A percentile compares a stretch with the other conserved stretches of the same genome.
phyloP scores from a whole-genome alignment of 2,329 filamentous ascomycete species.

The Botrytis tulipae region DNA sequence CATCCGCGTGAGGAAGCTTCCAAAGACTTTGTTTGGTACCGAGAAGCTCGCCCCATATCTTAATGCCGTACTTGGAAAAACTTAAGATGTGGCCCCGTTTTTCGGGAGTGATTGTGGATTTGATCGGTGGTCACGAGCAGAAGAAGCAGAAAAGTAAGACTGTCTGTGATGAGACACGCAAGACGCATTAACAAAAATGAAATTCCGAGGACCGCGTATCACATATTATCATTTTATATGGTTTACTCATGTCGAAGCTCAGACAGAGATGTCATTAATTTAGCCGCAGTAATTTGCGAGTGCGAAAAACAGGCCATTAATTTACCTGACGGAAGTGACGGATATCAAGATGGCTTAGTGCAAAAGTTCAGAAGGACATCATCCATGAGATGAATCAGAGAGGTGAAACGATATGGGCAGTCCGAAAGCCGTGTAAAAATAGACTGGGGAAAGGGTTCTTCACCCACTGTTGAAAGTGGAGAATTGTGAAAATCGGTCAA shows the following conservation, averaged over 20 bases:
- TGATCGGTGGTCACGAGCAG: background rate
- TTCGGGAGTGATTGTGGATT: background rate
- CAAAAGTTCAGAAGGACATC: background rate
- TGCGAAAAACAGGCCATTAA: background rate
- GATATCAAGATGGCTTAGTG: background rate
- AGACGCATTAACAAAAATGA: background rate
- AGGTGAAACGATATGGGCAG: background rate
- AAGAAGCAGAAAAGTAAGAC: background rate
- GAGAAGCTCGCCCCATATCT: slow-evolving; percentile 9
- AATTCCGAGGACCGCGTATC: background rate
- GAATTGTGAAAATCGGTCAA: background rate
- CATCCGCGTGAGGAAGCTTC: background rate
- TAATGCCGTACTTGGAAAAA: background rate
- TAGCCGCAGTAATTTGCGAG: background rate
- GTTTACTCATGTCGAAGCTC: background rate
- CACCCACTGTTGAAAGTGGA: background rate
- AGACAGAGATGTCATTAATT: background rate
- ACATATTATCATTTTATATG: background rate
- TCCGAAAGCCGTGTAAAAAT: background rate
- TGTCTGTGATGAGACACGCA: background rate
- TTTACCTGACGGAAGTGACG: background rate
- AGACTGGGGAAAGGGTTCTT: background rate
- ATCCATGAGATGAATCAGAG: background rate
- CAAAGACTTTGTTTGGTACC: background rate
- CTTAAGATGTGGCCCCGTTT: background rate